These are phyloP conservation scores for Dactylellina haptotyla DNA, from an alignment of 2,329 filamentous ascomycete genomes.

Conservation along the genomic window DNA sequence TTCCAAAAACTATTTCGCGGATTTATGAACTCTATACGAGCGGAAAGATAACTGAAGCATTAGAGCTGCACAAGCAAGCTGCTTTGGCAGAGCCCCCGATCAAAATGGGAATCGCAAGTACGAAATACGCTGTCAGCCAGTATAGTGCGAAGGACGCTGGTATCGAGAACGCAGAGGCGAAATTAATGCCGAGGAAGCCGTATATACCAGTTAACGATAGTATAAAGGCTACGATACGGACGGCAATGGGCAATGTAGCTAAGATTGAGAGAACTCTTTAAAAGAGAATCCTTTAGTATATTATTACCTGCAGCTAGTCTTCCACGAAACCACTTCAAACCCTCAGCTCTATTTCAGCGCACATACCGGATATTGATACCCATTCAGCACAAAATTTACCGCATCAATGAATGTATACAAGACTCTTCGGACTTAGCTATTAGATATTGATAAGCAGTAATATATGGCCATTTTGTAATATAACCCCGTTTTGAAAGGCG, in stretches of 20 bases:
- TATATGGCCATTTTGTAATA: too few species aligned
- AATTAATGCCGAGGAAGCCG: slow-evolving; percentile 71
- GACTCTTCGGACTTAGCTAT: too few species aligned
- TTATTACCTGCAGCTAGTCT: too few species aligned
- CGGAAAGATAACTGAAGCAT: slow-evolving; percentile 69
- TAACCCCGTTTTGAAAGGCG: too few species aligned
- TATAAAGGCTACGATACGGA: slow-evolving; percentile 63
- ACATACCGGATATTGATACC: too few species aligned
- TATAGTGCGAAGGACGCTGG: slow-evolving; percentile 70
- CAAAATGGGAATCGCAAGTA: slow-evolving; percentile 73
- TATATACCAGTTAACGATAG: slow-evolving; percentile 66
- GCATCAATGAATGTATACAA: too few species aligned
- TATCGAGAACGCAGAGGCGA: slow-evolving; percentile 69
- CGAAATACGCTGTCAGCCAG: slow-evolving; percentile 74
- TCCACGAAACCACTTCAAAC: too few species aligned
- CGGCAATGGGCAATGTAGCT: slow-evolving; percentile 62
- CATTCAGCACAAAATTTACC: too few species aligned
- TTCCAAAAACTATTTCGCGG: slow-evolving; percentile 67
- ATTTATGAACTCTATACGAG: slow-evolving; percentile 72
- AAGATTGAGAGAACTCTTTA: slow-evolving; percentile 61
- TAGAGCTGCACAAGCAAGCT: slow-evolving; percentile 70
- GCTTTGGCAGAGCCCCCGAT: slow-evolving; percentile 73
- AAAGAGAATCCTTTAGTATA: too few species aligned
- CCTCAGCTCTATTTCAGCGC: too few species aligned
- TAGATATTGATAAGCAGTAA: too few species aligned